These are phyloP conservation scores for Cinnamomum chago DNA, from an alignment of 164 flowering plant species.

Conservation along the genomic window DNA sequence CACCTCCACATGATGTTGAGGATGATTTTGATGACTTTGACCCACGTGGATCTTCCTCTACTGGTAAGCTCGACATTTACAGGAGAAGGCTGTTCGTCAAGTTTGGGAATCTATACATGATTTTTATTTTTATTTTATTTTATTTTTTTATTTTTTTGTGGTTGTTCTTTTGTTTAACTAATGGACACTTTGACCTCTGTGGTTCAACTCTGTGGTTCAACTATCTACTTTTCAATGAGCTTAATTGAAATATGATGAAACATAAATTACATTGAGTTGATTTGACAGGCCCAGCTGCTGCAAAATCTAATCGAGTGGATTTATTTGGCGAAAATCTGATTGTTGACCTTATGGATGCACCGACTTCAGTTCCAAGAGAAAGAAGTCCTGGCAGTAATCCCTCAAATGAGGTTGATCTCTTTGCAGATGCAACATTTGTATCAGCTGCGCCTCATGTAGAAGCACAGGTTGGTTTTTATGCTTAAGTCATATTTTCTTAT, in stretches of 20 bases:
- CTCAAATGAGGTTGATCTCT: conserved; percentile 69
- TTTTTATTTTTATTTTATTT: no score
- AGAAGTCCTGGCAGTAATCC: conserved; percentile 22
- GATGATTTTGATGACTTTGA: conserved; percentile 95
- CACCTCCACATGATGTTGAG: conserved; percentile 40
- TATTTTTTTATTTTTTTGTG: neutral
- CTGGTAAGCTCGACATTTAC: conserved; percentile 43
- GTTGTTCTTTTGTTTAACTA: neutral
- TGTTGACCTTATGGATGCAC: conserved; percentile 78
- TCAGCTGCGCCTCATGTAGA: conserved; percentile 58
- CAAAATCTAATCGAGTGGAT: conserved; percentile 52
- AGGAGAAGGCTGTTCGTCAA: neutral
- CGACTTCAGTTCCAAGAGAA: conserved; percentile 42
- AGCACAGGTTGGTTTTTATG: conserved; percentile 27
- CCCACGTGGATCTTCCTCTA: conserved; percentile 77
- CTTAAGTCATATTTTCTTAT: conserved; percentile 35
- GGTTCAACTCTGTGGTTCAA: neutral
- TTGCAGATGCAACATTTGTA: conserved; percentile 91
- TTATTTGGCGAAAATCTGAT: conserved; percentile 38
- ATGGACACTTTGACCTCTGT: neutral
- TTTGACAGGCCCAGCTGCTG: conserved; percentile 54
- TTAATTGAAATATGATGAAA: neutral
- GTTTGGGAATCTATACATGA: no score
- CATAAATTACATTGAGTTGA: neutral
- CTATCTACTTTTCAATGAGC: neutral